These are phyloP conservation scores for Didymosphaeria variabile DNA, from an alignment of 2,329 filamentous ascomycete genomes.

Conservation along the genomic window DNA sequence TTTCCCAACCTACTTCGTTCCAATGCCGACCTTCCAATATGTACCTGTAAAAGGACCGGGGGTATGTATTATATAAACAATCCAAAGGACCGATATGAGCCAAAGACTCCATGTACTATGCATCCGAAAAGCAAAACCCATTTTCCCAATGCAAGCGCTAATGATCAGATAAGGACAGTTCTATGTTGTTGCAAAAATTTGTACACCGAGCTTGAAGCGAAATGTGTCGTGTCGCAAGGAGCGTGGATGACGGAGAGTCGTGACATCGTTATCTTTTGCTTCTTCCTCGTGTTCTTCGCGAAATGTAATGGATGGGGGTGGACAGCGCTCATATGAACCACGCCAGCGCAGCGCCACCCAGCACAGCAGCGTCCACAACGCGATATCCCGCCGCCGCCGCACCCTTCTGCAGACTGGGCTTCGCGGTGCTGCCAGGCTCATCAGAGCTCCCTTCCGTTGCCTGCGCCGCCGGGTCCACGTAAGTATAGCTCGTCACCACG, in stretches of 20 bases:
- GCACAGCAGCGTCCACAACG: slow-evolving; percentile 39
- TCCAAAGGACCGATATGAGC: slow-evolving; percentile 6
- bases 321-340: neutral
- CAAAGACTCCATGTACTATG: slow-evolving; percentile 15
- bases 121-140: neutral
- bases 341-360: slow-evolving; percentile 42
- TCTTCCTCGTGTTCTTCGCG: neutral
- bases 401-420: slow-evolving; percentile 52
- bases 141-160: slow-evolving; percentile 14
- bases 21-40: neutral
- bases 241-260: slow-evolving; percentile 5
- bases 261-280: slow-evolving; percentile 3
- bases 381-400: slow-evolving; percentile 39
- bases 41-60: neutral
- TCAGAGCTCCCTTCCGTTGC: slow-evolving; percentile 23
- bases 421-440: slow-evolving; percentile 25
- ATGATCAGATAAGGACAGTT: slow-evolving; percentile 9
- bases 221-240: slow-evolving; percentile 8
- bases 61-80: slow-evolving; percentile 2
- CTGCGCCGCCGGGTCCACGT: slow-evolving; percentile 46
- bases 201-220: neutral
- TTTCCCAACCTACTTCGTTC: neutral
- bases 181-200: neutral
- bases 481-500: slow-evolving; percentile 56
- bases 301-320: neutral